Percentiles rank a stretch among this genome's conserved stretches.
These are phyloP conservation scores for Fragosphaeria purpurea DNA, from an alignment of 2,329 filamentous ascomycete genomes.

Conservation along the genomic window DNA sequence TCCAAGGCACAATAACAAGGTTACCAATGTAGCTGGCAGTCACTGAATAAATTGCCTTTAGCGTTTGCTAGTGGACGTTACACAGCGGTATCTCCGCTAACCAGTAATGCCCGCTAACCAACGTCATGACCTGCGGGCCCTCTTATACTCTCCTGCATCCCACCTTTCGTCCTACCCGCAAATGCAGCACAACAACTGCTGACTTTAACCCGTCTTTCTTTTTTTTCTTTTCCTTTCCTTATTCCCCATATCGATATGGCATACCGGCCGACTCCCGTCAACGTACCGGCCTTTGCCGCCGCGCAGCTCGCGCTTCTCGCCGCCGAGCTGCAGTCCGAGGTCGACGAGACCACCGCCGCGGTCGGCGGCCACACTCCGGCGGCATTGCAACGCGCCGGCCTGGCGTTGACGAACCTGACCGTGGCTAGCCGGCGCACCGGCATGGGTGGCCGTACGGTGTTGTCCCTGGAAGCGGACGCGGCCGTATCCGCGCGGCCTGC, in stretches of 20 bases:
- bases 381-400: conserved; percentile 63
- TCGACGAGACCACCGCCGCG: conserved; percentile 57
- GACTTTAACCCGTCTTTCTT: no score
- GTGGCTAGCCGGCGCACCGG: conserved; percentile 74
- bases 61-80: no score
- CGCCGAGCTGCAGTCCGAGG: conserved; percentile 61
- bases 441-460: conserved; percentile 78
- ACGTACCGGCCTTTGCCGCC: conserved; percentile 58
- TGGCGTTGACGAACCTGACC: conserved; percentile 67
- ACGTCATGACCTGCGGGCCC: no score
- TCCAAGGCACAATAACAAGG: no score
- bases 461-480: conserved; percentile 58
- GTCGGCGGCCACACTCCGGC: conserved; percentile 58
- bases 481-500: conserved; percentile 39
- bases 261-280: conserved; percentile 29
- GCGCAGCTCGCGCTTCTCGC: conserved; percentile 63
- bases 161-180: no score
- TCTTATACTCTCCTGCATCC: no score
- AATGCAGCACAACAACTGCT: no score
- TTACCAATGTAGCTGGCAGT: no score
- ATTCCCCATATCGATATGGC: background rate
- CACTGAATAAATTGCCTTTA: no score
- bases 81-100: no score
- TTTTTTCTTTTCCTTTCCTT: no score
- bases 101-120: no score